Conservation (phyloP, 441 rosid genomes). For the Arabidopsis hybrid region DNA sequence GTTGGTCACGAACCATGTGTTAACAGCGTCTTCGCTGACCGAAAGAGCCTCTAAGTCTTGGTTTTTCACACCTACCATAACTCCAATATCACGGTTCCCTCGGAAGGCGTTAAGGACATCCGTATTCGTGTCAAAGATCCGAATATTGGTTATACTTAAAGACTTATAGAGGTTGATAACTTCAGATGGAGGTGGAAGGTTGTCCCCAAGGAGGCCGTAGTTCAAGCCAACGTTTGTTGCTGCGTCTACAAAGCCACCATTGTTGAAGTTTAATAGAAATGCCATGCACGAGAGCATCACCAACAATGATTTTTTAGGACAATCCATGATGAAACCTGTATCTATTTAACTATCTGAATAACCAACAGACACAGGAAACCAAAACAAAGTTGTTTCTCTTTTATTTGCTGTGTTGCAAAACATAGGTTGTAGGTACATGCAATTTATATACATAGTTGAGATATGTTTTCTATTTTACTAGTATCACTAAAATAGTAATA, state of each 20-base stretch:
- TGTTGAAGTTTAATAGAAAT: neutral
- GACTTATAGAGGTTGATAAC: constrained; percentile 27
- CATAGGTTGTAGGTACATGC: neutral
- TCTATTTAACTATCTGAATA: no score
- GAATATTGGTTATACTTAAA: neutral
- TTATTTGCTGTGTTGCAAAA: neutral
- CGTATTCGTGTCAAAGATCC: constrained; percentile 9
- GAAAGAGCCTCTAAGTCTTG: constrained; percentile 38
- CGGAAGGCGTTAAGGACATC: constrained; percentile 29
- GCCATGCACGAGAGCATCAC: neutral
- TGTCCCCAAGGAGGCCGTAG: constrained; percentile 41
- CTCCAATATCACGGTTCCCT: constrained; percentile 11
- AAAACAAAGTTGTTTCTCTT: neutral
- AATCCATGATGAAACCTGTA: neutral
- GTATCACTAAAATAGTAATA: constrained; percentile 8
- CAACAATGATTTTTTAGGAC: neutral
- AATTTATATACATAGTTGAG: constrained; percentile 4
- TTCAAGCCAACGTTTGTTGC: constrained; percentile 15
- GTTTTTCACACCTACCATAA: constrained; percentile 32
- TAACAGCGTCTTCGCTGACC: constrained; percentile 7
- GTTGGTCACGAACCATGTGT: constrained; percentile 38
- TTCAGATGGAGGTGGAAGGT: constrained; percentile 40
- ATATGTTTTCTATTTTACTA: neutral
- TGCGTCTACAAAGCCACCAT: constrained; percentile 3
- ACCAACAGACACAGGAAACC: no score